Evolutionary conservation across 805 yeast genomes (phyloP), one percentile per base, ranked within the genome.

Genomic region (Starmerella kuoi): DNA sequence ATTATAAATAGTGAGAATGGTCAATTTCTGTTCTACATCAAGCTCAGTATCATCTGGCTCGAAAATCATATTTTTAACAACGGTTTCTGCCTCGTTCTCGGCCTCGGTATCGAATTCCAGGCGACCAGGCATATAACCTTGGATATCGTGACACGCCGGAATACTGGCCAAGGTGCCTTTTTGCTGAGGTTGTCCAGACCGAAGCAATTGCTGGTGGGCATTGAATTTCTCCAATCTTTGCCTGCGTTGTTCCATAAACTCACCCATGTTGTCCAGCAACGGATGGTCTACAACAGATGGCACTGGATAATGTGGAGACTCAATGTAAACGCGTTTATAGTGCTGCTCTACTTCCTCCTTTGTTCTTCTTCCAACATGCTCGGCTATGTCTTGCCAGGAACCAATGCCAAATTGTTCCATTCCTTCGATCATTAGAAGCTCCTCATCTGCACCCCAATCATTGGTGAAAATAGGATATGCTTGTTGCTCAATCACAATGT

Each of bases 371-470:
- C 97, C 97, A 42, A 93, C 83, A 57, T 84, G 94, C 57, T 91
- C 97, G 9, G 95, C 80, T n/a, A 93, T 75, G 60, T 91, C 98
- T 56, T 84, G 94, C 98, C 98, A 91, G 59, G 87, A 86, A 2
- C 99, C 99, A 42, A 91, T 53, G 0, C 99, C 98, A 35, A 74
- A 71, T 8, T 83, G 79, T 61, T 91, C 95, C 34, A 94, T 79
- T 7, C 96, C 97, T 60, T 86, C 94, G 12, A 93, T 73, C 45
- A 91, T 65, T 25, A 84, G 68, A 43, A 87, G 58, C 61, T 91
- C 99, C 61, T 91, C 99, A 63, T 91, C 98, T 1, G 98, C 98
- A 28, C 98, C 99, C 97, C 98, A 91, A 43, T 79, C 87, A 43
- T 71, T 74, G 40, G 76, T 81, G 52, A 93, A 79, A 8, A 93